Evolutionary conservation across 2,329 filamentous ascomycete species (phyloP).

Genomic region (Clonostachys rhizophaga): DNA sequence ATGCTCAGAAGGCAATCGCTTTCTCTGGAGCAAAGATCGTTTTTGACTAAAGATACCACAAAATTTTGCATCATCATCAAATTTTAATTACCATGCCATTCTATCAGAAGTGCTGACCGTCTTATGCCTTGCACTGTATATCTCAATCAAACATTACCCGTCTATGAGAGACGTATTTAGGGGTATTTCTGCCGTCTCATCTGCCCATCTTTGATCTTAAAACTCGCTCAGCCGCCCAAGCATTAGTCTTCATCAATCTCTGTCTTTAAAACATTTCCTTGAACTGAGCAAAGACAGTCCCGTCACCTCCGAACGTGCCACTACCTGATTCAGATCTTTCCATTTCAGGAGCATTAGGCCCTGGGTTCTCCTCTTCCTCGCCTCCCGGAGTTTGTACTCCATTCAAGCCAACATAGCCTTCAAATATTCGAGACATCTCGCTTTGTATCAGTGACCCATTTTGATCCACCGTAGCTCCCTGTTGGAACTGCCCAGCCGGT

Average conservation of each 20-base stretch:
- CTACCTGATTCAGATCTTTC: constrained; percentile 10
- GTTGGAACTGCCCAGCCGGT: constrained; percentile 9
- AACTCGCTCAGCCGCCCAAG: too few species aligned
- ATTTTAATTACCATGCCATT: too few species aligned
- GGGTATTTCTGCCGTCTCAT: too few species aligned
- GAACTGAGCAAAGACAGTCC: constrained; percentile 28
- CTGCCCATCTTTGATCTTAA: too few species aligned
- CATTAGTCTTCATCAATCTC: too few species aligned
- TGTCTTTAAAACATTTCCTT: constrained; percentile 27
- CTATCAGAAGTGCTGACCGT: too few species aligned
- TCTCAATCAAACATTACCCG: too few species aligned
- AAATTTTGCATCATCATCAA: too few species aligned
- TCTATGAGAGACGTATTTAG: too few species aligned
- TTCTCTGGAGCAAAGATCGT: constrained; percentile 55
- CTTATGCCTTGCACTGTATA: too few species aligned
- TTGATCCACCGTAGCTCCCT: constrained; percentile 14
- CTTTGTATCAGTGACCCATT: constrained; percentile 46
- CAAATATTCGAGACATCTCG: constrained; percentile 46
- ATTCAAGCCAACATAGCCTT: constrained; percentile 28
- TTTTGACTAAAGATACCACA: constrained; percentile 38
- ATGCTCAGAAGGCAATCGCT: constrained; percentile 42
- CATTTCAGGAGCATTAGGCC: constrained; percentile 11
- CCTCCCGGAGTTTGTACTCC: constrained; percentile 22
- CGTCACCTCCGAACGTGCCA: constrained; percentile 15
- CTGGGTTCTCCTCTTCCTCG: constrained; percentile 11